A percentile compares a stretch with the other conserved stretches of the same genome.
These are phyloP conservation scores for Chlorophyllum brunneum DNA, from an alignment of 768 basidiomycete species.

Conservation along the genomic window DNA sequence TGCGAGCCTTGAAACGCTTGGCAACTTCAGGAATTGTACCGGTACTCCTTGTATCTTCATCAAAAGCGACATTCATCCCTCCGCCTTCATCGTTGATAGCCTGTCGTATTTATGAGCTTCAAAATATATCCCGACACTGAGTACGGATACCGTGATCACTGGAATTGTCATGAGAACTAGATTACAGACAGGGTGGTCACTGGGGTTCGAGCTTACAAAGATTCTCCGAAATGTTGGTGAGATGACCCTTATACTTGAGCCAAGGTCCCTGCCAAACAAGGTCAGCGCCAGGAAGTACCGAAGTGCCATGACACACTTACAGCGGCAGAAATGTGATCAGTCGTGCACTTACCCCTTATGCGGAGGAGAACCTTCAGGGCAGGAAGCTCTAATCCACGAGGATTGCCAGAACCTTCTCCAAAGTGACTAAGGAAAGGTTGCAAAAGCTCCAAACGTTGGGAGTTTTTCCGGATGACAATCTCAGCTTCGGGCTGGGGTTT, in stretches of 20 bases:
- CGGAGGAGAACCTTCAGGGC: constrained; percentile 81
- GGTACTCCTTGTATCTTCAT: constrained; percentile 54
- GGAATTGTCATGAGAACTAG: constrained; percentile 3
- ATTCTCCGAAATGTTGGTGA: constrained; percentile 96
- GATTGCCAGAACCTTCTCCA: constrained; percentile 37
- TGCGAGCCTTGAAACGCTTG: constrained; percentile 79
- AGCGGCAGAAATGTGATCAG: constrained; percentile 97
- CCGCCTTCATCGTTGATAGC: constrained; percentile 95
- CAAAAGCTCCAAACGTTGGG: constrained; percentile 82
- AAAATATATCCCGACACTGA: neutral
- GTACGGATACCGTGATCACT: constrained; percentile 72
- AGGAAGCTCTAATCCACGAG: constrained; percentile 70
- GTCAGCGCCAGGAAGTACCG: neutral
- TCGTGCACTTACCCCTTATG: constrained; percentile 98
- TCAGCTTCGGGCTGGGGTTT: constrained; percentile 71
- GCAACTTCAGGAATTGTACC: constrained; percentile 91
- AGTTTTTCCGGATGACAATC: constrained; percentile 73
- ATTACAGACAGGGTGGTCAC: neutral
- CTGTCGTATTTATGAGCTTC: constrained; percentile 27
- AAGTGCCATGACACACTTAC: constrained; percentile 38
- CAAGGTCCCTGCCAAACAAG: constrained; percentile 73
- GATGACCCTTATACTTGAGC: constrained; percentile 98
- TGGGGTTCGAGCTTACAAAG: constrained; percentile 49
- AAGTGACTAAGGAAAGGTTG: constrained; percentile 85
- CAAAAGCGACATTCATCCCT: constrained; percentile 88